A percentile compares a stretch with the other conserved stretches of the same genome.
Conservation (phyloP, 78 protist species). For the Dictyostelium citrinum region DNA sequence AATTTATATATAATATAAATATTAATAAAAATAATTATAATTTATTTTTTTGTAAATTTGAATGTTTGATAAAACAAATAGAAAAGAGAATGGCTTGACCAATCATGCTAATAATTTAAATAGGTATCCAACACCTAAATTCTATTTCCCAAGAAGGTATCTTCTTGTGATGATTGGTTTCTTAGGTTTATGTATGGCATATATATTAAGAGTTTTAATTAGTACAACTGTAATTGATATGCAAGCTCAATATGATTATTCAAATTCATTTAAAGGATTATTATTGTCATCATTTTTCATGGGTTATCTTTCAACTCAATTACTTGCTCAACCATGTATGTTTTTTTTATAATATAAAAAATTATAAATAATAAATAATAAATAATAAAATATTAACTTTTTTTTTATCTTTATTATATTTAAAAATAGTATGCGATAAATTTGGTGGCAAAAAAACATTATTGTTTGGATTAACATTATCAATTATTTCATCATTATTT, state of each 20-base stretch:
- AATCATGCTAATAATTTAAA: not conserved
- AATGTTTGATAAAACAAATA: not conserved
- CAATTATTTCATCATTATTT: not conserved
- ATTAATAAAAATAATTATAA: not conserved
- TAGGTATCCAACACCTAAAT: constrained; percentile 35
- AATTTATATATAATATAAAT: not conserved
- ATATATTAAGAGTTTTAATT: constrained; percentile 30
- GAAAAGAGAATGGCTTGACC: not conserved
- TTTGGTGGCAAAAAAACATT: constrained; percentile 62
- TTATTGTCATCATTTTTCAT: constrained; percentile 23
- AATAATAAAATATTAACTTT: not conserved
- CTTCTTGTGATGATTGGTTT: not conserved
- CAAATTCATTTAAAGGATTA: constrained; percentile 24
- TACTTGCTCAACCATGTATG: constrained; percentile 22
- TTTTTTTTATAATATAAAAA: not conserved
- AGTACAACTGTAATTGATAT: constrained; percentile 21
- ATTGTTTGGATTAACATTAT: constrained; percentile 19
- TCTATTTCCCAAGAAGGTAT: constrained; percentile 47
- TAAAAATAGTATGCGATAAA: constrained; percentile 10
- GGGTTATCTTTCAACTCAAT: constrained; percentile 52
- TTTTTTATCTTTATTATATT: not conserved
- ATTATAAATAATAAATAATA: not conserved
- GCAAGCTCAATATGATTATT: constrained; percentile 6
- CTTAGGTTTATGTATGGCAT: not conserved
- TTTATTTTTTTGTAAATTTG: not conserved